Base-by-base conservation (phyloP, 2,329 filamentous ascomycete genomes). In the Boeremia lycopersici region DNA sequence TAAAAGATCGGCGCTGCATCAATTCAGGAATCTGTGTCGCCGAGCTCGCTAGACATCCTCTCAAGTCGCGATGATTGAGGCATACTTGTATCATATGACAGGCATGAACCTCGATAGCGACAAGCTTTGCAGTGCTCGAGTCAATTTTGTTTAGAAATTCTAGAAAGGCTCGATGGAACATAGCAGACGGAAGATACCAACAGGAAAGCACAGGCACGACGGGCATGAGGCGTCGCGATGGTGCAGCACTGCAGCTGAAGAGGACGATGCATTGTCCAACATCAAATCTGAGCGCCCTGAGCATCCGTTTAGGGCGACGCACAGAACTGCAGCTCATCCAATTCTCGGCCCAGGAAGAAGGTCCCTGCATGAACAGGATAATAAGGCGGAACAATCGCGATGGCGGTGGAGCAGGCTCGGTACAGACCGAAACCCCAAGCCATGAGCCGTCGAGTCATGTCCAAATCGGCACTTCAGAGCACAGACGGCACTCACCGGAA, bases 401-500 rank as follows among this genome's bases (percentile, higher is more conserved):
- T 6, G 17, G 7, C 17, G 19, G 17, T 19, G 15, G 33, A 28
- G 38, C 23, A 28, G 13, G 15, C 11, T 34, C 29, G 17, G 17
- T 40, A 38, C 36, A 29, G 28, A 25, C 7, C 13, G 26, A 26
- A 17, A 11, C 6, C 15, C 4, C 1, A 31, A 23, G 23, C 25
- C 12, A n/a, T 13, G 23, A 26, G 13, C 10, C 3, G 33, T 7
- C 42, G 7, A 15, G 26, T 33, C 15, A 3, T 35, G 13, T 6
- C 23, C 31, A 19, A 23, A 23, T 23, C 19, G 19, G 19, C 38
- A 36, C 2, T n/a, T 29, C 10, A 36, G 29, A 12, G 39, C 13
- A 43, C 13, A 43, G 39, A 31, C 47, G 38, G 47, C 12, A 9
- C 30, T 53, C 43, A 38, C 50, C 33, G 31, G 43, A 48, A 35